Base-by-base conservation (phyloP, 768 basidiomycete species). In the Macrolepiota dolichaula region DNA sequence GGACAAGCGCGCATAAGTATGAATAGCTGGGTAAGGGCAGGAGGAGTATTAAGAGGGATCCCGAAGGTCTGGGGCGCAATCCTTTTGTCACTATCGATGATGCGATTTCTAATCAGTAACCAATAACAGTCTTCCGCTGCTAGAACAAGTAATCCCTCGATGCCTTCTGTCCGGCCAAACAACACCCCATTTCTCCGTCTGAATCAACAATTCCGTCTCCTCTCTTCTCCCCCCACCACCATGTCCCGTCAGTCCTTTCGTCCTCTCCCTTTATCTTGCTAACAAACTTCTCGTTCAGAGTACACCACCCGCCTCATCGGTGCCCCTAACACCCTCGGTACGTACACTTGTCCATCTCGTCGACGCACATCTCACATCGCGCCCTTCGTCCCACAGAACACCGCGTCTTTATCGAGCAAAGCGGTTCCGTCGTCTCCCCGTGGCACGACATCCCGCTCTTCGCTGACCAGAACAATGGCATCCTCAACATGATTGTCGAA, bases 401-500 rank as follows among this genome's bases (percentile, higher is more conserved):
- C 80, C 91, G 96, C 66, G 89, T 96, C 62, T 99, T 77, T 84
- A 86, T 94, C 77, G 96, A 98, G 76, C 89, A 92, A 71, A 89
- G 91, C 69, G 89, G 90, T 68, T 82, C 84, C 57, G 89, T 92
- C 73, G 77, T 92, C 58, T 94, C 93, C 11, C 81, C 90, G 62
- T 94, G 88, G 85, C 97, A 98, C 72, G 97, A 99, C 78, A 91
- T 99, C 73, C 94, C 96, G 11, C 94, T 98, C 71, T 98, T 97
- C 74, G 95, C 95, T 57, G 94, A 99, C 78, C 92, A 89, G 81
- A 88, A 81, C 79, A 91, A 91, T 75, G 92, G 92, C 71, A 89
- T 98, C 81, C 84, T 97, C 79, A 98, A 98, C 89, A 98, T 98
- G 94, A 81, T 97, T 75, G 95, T 97, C 77, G 94, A 97, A 79